Percentiles rank a stretch among this genome's conserved stretches.
Conservation (phyloP, 192 early-diverging fungal genomes). For the Entomortierella parvispora region DNA sequence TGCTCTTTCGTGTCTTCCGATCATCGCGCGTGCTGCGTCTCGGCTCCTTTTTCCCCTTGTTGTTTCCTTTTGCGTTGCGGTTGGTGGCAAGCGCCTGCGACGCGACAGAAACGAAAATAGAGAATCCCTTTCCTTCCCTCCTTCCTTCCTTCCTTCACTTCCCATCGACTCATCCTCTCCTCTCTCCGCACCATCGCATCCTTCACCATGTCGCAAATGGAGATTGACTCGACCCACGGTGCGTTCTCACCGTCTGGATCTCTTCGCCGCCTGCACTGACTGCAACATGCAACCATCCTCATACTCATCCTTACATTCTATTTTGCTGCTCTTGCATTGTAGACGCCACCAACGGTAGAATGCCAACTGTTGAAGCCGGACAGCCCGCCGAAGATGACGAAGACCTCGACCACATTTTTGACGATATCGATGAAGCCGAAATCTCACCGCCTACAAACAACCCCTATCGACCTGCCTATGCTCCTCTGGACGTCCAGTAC, state of each 20-base stretch:
- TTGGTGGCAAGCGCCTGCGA: too few relatives aligned
- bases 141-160: too few relatives aligned
- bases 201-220: slow-evolving; percentile 27
- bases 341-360: not conserved
- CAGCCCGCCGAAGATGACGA: slow-evolving; percentile 10
- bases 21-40: too few relatives aligned
- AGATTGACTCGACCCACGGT: slow-evolving; percentile 22
- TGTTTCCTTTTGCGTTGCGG: too few relatives aligned
- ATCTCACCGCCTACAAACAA: slow-evolving; percentile 6
- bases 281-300: not conserved
- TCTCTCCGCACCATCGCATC: too few relatives aligned
- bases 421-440: slow-evolving; percentile 8
- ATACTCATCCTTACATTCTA: not conserved
- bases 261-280: not conserved
- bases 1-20: too few relatives aligned
- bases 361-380: slow-evolving; percentile 25
- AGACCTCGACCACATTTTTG: slow-evolving; percentile 32
- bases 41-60: too few relatives aligned
- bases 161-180: too few relatives aligned
- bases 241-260: not conserved
- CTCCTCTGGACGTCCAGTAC: too few relatives aligned
- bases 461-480: not conserved
- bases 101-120: too few relatives aligned
- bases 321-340: not conserved
- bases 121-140: too few relatives aligned